Evolutionary conservation across 345 rosid species (phyloP).

Genomic region (Murraya koenigii): DNA sequence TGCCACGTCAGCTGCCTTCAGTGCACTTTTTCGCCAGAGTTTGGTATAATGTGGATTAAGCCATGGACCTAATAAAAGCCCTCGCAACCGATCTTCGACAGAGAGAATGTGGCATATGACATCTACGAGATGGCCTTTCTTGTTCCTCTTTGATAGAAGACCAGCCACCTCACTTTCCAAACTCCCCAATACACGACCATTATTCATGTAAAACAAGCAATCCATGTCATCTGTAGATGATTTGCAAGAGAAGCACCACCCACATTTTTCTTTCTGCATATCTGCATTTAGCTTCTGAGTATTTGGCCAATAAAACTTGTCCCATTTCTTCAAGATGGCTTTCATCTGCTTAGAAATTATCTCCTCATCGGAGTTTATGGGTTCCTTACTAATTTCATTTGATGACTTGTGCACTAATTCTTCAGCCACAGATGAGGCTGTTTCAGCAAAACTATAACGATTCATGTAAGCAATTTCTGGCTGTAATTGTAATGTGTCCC

Average conservation of each 20-base stretch:
- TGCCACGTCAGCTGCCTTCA: slow-evolving; percentile 52
- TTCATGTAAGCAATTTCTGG: slow-evolving; percentile 54
- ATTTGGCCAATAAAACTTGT: slow-evolving; percentile 62
- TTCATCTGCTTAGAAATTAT: slow-evolving; percentile 65
- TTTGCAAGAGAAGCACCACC: slow-evolving; percentile 93
- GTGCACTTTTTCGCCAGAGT: slow-evolving; percentile 60
- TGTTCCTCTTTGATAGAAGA: slow-evolving; percentile 34
- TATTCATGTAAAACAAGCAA: slow-evolving; percentile 69
- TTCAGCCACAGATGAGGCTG: slow-evolving; percentile 61
- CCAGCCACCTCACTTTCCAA: slow-evolving; percentile 39
- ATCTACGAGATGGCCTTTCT: slow-evolving; percentile 52
- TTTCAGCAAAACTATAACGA: slow-evolving; percentile 67
- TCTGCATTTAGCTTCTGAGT: slow-evolving; percentile 34
- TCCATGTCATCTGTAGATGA: slow-evolving; percentile 43
- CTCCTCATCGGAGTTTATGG: slow-evolving; percentile 64
- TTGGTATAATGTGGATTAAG: slow-evolving; percentile 57
- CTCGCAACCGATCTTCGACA: slow-evolving; percentile 73
- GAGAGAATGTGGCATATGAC: slow-evolving; percentile 52
- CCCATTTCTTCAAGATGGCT: slow-evolving; percentile 61
- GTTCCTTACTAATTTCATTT: slow-evolving; percentile 35
- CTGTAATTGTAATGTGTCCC: slow-evolving; percentile 28
- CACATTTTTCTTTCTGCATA: slow-evolving; percentile 76
- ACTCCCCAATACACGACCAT: slow-evolving; percentile 40
- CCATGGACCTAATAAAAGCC: slow-evolving; percentile 93
- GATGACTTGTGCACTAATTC: slow-evolving; percentile 56